Evolutionary conservation across 2,329 filamentous ascomycete genomes (phyloP).

Genomic region (Colletotrichum australisinense): DNA sequence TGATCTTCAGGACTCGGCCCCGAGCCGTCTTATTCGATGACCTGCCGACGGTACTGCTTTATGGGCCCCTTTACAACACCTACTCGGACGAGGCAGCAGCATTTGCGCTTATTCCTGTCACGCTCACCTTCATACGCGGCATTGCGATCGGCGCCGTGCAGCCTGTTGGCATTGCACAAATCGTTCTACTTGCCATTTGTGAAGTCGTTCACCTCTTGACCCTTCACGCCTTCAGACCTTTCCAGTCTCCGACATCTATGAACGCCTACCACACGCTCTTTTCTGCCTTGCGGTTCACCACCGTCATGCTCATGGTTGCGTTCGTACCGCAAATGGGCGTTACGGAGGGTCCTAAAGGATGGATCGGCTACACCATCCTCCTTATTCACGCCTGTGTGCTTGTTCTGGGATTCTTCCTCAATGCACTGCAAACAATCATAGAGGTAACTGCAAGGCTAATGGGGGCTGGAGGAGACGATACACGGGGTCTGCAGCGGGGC

Average conservation of each 20-base stretch:
- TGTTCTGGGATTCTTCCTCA: slow-evolving; percentile 92
- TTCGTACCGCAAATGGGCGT: slow-evolving; percentile 89
- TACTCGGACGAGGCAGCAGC: slow-evolving; percentile 93
- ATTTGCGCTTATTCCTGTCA: slow-evolving; percentile 87
- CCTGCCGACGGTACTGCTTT: slow-evolving; percentile 86
- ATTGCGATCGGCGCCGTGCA: slow-evolving; percentile 94
- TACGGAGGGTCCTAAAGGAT: slow-evolving; percentile 83
- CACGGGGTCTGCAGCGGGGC: slow-evolving; percentile 77
- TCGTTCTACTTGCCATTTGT: slow-evolving; percentile 92
- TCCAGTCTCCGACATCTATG: slow-evolving; percentile 93
- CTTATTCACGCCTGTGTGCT: slow-evolving; percentile 87
- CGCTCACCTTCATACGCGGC: slow-evolving; percentile 86
- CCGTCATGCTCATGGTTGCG: slow-evolving; percentile 80
- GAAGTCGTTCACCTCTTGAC: slow-evolving; percentile 92
- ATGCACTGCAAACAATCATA: slow-evolving; percentile 88
- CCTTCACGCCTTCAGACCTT: slow-evolving; percentile 89
- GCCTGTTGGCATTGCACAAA: slow-evolving; percentile 90
- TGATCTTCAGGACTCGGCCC: slow-evolving; percentile 84
- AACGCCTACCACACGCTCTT: slow-evolving; percentile 94
- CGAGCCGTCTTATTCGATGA: slow-evolving; percentile 93
- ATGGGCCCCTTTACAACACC: slow-evolving; percentile 96
- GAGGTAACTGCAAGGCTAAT: slow-evolving; percentile 87
- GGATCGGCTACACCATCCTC: slow-evolving; percentile 94
- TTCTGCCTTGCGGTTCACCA: slow-evolving; percentile 79
- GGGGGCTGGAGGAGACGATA: slow-evolving; percentile 83